These are phyloP conservation scores for Gracilariopsis chorda DNA, from an alignment of 23 red algal genomes.

Conservation along the genomic window DNA sequence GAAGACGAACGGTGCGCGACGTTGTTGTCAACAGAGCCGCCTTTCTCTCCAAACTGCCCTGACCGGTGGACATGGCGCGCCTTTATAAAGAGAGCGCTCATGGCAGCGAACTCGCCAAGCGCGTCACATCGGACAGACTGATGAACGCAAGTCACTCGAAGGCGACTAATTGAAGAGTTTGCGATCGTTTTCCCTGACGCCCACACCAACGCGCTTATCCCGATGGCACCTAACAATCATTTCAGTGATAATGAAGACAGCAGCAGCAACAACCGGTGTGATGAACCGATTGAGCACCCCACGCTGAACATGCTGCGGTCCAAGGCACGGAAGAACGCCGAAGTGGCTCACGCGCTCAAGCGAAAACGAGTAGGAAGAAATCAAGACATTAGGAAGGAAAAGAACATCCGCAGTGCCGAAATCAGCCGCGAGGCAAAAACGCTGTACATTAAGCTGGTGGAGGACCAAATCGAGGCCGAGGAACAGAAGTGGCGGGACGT, in stretches of 20 bases:
- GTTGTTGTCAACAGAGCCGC: conserved; percentile 31
- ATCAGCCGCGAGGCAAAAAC: conserved; percentile 1
- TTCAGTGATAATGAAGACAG: background rate
- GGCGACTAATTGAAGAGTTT: no score
- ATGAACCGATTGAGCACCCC: background rate
- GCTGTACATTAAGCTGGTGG: background rate
- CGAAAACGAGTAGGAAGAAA: background rate
- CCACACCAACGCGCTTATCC: background rate
- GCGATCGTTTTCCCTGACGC: no score
- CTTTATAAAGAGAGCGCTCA: no score
- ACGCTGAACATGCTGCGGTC: background rate
- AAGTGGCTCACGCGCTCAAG: background rate
- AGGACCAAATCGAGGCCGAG: conserved; percentile 5
- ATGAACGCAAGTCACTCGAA: no score
- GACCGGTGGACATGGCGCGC: no score
- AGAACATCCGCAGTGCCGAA: conserved; percentile 26
- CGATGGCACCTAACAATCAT: background rate
- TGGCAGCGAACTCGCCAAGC: no score
- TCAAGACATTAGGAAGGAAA: background rate
- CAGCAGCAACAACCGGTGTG: background rate
- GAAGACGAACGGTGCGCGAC: background rate
- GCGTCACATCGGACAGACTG: no score
- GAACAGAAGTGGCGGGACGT: background rate
- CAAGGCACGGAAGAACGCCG: background rate
- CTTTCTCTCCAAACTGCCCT: no score